phyloP scores from a whole-genome alignment of 2,329 filamentous ascomycete genomes.

The Botryotinia calthae region DNA sequence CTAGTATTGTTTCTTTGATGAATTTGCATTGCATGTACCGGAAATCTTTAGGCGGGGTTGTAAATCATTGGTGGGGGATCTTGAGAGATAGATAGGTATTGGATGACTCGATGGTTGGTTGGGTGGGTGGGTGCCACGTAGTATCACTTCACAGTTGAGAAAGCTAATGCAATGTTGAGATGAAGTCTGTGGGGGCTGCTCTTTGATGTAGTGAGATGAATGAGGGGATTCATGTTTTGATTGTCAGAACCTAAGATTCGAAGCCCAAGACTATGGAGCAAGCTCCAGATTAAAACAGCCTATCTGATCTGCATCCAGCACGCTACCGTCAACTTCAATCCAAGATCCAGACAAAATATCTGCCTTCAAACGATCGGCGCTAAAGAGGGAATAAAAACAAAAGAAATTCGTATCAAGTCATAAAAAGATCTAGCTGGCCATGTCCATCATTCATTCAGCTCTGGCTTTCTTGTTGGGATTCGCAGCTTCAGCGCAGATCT shows the following conservation, averaged over 20 bases:
- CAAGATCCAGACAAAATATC: neutral
- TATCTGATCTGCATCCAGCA: neutral
- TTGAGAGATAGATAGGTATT: neutral
- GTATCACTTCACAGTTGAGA: neutral
- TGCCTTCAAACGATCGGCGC: neutral
- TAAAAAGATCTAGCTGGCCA: neutral
- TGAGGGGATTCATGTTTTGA: neutral
- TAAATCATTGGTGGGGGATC: neutral
- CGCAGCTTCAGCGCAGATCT: slow-evolving; percentile 33
- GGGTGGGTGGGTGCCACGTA: slow-evolving; percentile 3
- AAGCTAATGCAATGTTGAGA: neutral
- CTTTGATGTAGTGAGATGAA: neutral
- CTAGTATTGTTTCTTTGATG: neutral
- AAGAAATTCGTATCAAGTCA: slow-evolving; percentile 21
- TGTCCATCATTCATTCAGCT: slow-evolving; percentile 20
- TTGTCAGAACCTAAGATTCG: neutral
- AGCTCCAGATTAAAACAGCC: neutral
- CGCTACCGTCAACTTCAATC: neutral
- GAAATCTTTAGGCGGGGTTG: neutral
- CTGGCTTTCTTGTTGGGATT: slow-evolving; percentile 27
- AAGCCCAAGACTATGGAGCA: neutral
- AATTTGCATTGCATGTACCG: neutral
- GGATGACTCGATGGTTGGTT: neutral
- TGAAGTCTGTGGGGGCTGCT: neutral
- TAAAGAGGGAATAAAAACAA: slow-evolving; percentile 14